Evolutionary conservation across 306 rosid species (phyloP).

Genomic region (Vigna unguiculata): DNA sequence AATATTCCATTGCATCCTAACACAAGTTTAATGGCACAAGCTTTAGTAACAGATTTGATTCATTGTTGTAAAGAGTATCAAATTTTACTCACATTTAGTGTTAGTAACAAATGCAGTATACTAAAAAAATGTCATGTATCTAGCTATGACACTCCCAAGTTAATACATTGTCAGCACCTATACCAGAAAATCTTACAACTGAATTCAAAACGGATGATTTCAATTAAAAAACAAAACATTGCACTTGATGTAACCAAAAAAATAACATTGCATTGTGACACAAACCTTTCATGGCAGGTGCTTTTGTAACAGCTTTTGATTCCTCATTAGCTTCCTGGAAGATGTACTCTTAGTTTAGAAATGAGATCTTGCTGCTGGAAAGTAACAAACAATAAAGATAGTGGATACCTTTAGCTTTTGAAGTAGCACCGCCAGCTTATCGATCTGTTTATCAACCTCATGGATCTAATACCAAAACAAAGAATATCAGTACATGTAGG

Average conservation of each 20-base stretch:
- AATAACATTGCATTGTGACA: constrained; percentile 2
- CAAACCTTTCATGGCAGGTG: constrained; percentile 89
- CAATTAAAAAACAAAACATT: too few species aligned
- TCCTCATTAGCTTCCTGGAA: constrained; percentile 85
- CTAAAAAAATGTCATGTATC: not conserved
- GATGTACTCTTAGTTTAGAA: constrained; percentile 30
- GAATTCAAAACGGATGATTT: too few species aligned
- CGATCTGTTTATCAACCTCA: constrained; percentile 78
- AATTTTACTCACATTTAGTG: not conserved
- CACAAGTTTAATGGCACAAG: constrained; percentile 63
- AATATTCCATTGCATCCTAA: constrained; percentile 4
- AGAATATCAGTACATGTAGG: constrained; percentile 18
- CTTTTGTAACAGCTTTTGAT: constrained; percentile 90
- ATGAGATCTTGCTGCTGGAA: constrained; percentile 28
- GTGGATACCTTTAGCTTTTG: constrained; percentile 73
- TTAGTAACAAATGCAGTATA: not conserved
- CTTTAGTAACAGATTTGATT: constrained; percentile 64
- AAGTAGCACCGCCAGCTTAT: constrained; percentile 71
- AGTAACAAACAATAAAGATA: constrained; percentile 31
- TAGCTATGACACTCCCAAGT: constrained; percentile 15
- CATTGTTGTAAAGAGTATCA: not conserved
- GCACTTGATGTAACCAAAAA: not conserved
- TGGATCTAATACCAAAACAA: constrained; percentile 57
- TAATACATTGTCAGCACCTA: not conserved
- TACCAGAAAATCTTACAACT: constrained; percentile 7